phyloP scores from a whole-genome alignment of 345 rosid species.

The Euphorbia tirucalli region DNA sequence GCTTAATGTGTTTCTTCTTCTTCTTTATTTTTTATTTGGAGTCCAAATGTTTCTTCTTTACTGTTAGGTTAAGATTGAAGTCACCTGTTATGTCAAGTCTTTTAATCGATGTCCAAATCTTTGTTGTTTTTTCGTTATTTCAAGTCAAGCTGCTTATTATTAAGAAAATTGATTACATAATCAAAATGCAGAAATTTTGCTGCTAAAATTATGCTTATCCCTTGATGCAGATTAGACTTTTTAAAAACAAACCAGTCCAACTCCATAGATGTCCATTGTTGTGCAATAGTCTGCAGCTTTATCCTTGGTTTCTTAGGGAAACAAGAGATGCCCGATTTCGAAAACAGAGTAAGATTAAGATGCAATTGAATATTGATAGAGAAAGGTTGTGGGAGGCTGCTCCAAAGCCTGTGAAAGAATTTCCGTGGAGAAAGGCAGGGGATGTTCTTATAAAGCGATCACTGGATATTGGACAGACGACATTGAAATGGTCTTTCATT shows the following conservation, averaged over 20 bases:
- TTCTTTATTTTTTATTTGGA: too few species aligned
- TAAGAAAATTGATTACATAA: neutral
- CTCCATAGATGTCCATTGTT: conserved; percentile 15
- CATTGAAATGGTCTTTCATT: conserved; percentile 41
- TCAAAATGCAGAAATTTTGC: neutral
- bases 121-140: neutral
- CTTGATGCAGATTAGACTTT: conserved; percentile 28
- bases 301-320: conserved; percentile 23
- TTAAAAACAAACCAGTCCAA: conserved; percentile 15
- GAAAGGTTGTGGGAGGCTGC: conserved; percentile 37
- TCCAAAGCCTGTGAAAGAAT: conserved; percentile 32
- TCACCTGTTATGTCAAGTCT: too few species aligned
- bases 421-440: conserved; percentile 46
- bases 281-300: neutral
- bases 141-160: neutral
- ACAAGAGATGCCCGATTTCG: conserved; percentile 30
- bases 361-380: conserved; percentile 19
- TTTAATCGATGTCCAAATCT: neutral
- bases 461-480: conserved; percentile 27
- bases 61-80: too few species aligned
- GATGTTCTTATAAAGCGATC: conserved; percentile 24
- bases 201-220: neutral
- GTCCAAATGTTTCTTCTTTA: too few species aligned
- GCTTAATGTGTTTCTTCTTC: too few species aligned
- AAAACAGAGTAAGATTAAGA: conserved; percentile 28